Percentiles rank a stretch among this genome's conserved stretches.
phyloP scores from a whole-genome alignment of 208 protist genomes.

The Spironucleus salmonicida region DNA sequence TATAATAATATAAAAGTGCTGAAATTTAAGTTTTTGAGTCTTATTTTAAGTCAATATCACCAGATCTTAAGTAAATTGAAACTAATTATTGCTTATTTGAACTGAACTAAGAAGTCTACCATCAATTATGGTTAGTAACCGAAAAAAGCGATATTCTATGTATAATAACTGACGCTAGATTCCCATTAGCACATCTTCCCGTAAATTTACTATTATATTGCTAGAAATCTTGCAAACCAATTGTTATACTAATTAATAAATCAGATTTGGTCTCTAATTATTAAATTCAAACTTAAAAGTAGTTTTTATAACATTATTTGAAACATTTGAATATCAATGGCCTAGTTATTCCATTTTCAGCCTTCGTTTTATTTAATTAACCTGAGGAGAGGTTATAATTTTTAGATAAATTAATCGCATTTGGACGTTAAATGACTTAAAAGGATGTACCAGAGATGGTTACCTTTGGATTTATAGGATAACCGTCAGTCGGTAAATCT shows the following conservation, averaged over 20 bases:
- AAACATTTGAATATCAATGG: background rate
- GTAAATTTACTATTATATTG: constrained; percentile 1
- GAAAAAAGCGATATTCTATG: background rate
- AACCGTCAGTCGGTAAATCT: constrained; percentile 21
- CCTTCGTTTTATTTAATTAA: background rate
- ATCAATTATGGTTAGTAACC: background rate
- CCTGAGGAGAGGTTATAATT: background rate
- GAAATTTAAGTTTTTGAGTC: background rate
- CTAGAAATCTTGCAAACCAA: background rate
- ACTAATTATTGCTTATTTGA: constrained; percentile 20
- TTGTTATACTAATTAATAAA: constrained; percentile 20
- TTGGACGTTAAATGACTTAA: background rate
- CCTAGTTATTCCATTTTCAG: background rate
- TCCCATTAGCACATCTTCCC: constrained; percentile 13
- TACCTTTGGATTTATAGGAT: constrained; percentile 14
- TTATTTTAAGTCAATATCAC: constrained; percentile 19
- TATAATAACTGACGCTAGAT: constrained; percentile 7
- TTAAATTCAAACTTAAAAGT: background rate
- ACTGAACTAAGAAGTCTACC: constrained; percentile 11
- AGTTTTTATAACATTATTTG: background rate
- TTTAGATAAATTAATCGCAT: background rate
- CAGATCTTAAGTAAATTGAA: background rate
- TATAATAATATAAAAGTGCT: background rate
- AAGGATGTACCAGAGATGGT: background rate
- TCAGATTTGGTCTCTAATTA: background rate